phyloP scores from a whole-genome alignment of 2,329 filamentous ascomycete species.

The Trichothecium sympodiale region DNA sequence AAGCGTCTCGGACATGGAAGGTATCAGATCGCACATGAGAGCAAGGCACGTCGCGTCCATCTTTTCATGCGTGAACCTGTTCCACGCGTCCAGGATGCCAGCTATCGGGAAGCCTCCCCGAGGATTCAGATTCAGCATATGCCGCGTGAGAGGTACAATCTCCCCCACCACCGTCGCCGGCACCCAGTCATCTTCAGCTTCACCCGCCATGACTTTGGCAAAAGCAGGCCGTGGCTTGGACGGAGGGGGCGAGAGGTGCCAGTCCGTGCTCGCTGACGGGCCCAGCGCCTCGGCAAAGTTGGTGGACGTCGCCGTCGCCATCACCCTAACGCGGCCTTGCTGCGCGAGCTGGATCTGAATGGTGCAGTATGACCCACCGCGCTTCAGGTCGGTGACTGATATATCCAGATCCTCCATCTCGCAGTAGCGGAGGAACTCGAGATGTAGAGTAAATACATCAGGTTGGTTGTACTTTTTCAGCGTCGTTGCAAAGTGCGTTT shows the following conservation, averaged over 20 bases:
- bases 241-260: constrained; percentile 9
- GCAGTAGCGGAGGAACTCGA: constrained; percentile 15
- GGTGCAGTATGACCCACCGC: constrained; percentile 9
- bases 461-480: constrained; percentile 11
- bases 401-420: constrained; percentile 10
- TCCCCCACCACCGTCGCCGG: constrained; percentile 10
- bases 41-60: constrained; percentile 14
- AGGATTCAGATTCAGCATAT: constrained; percentile 11
- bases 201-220: constrained; percentile 4
- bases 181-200: constrained; percentile 13
- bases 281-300: constrained; percentile 13
- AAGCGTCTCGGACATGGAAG: constrained; percentile 17
- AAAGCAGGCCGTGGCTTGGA: constrained; percentile 14
- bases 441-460: constrained; percentile 13
- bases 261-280: constrained; percentile 8
- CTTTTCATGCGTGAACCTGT: constrained; percentile 9
- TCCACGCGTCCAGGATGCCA: constrained; percentile 14
- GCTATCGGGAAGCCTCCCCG: constrained; percentile 9
- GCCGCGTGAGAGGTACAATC: constrained; percentile 9
- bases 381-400: constrained; percentile 9
- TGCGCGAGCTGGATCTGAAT: constrained; percentile 14
- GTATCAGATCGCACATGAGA: constrained; percentile 15
- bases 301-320: constrained; percentile 12
- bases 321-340: constrained; percentile 6
- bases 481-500: constrained; percentile 10